Conservation (phyloP, 768 basidiomycete species). For the Termitomyces bulborhizus region DNA sequence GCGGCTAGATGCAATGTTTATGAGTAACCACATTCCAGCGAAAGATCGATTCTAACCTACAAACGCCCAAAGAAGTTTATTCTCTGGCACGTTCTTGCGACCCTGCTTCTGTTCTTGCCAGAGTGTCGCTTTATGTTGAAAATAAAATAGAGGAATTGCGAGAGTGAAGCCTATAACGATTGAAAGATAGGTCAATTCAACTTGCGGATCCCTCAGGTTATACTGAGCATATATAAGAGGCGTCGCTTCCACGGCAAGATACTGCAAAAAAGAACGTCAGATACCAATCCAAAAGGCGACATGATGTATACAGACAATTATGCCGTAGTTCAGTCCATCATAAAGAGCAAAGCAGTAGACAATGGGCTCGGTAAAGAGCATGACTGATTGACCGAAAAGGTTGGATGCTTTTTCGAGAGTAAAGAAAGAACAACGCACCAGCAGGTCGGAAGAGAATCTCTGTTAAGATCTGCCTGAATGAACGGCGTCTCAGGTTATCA, state of each 20-base stretch:
- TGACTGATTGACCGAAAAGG: slow-evolving; percentile 2
- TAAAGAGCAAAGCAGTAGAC: slow-evolving; percentile 19
- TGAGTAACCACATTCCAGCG: background rate
- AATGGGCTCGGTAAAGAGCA: slow-evolving; percentile 19
- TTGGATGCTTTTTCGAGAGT: too few species aligned
- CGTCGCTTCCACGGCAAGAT: slow-evolving; percentile 16
- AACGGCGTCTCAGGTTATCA: slow-evolving; percentile 12
- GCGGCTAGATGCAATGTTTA: slow-evolving; percentile 8
- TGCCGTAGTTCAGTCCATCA: slow-evolving; percentile 18
- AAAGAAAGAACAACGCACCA: slow-evolving; percentile 3
- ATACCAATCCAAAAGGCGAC: background rate
- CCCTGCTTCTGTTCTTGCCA: slow-evolving; percentile 16
- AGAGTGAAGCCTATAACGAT: slow-evolving; percentile 14
- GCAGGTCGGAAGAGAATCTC: slow-evolving; percentile 17
- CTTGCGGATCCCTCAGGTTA: slow-evolving; percentile 10
- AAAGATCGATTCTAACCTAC: background rate
- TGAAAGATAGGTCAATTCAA: slow-evolving; percentile 13
- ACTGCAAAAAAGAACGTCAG: slow-evolving; percentile 4
- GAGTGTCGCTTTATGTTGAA: background rate
- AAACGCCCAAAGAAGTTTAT: slow-evolving; percentile 18
- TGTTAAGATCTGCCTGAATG: slow-evolving; percentile 12
- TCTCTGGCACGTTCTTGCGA: slow-evolving; percentile 14
- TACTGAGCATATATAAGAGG: slow-evolving; percentile 17
- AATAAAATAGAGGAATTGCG: slow-evolving; percentile 15
- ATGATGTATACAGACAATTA: slow-evolving; percentile 8